These are phyloP conservation scores for Albugo candida DNA, from an alignment of 352 stramenopile genomes.

Conservation along the genomic window DNA sequence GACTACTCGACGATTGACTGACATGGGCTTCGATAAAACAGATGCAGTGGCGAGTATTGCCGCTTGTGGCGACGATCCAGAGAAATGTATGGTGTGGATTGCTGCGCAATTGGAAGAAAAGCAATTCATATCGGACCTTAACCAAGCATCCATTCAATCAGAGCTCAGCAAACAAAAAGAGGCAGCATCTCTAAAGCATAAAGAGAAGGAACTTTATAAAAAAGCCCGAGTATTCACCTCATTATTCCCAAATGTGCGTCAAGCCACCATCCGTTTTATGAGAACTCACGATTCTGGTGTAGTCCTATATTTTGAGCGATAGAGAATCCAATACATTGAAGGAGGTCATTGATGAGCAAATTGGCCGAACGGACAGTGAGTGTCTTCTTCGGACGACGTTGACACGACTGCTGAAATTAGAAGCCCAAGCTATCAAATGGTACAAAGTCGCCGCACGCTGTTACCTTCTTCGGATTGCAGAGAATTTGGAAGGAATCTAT, in stretches of 20 bases:
- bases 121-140: slow-evolving; percentile 46
- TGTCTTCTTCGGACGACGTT: slow-evolving; percentile 22
- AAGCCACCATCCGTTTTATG: neutral
- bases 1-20: slow-evolving; percentile 22
- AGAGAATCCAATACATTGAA: neutral
- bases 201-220: slow-evolving; percentile 28
- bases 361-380: neutral
- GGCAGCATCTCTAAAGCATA: slow-evolving; percentile 27
- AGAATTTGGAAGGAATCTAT: slow-evolving; percentile 13
- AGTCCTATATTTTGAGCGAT: neutral
- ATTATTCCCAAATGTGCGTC: slow-evolving; percentile 39
- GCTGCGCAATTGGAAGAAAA: slow-evolving; percentile 50
- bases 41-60: slow-evolving; percentile 43
- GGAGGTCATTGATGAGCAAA: neutral
- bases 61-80: slow-evolving; percentile 28
- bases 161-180: slow-evolving; percentile 46
- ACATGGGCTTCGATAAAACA: slow-evolving; percentile 38
- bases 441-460: slow-evolving; percentile 40
- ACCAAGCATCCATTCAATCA: slow-evolving; percentile 55
- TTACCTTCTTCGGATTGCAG: slow-evolving; percentile 47
- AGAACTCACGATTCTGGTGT: neutral
- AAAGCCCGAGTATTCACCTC: slow-evolving; percentile 33
- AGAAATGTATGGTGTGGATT: slow-evolving; percentile 70
- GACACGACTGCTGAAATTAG: slow-evolving; percentile 40
- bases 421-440: slow-evolving; percentile 46